These are phyloP conservation scores for Schwanniomyces occidentalis DNA, from an alignment of 805 yeast genomes.

Conservation along the genomic window DNA sequence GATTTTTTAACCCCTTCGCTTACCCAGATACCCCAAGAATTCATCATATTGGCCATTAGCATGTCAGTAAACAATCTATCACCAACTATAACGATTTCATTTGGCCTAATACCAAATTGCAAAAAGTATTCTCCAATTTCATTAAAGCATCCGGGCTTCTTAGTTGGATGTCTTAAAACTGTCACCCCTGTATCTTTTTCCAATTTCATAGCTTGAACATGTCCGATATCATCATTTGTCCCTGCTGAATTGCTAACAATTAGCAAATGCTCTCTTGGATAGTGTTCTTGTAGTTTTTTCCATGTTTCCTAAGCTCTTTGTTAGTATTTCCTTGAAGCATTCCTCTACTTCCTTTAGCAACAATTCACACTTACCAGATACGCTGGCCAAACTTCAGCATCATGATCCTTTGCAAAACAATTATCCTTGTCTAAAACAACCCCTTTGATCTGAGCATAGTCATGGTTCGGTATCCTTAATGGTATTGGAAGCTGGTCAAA, in stretches of 20 bases:
- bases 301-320: conserved; percentile 40
- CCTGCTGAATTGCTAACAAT: conserved; percentile 96
- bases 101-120: conserved; percentile 47
- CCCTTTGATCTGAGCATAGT: conserved; percentile 53
- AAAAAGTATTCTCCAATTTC: conserved; percentile 67
- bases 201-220: conserved; percentile 58
- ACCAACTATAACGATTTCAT: conserved; percentile 82
- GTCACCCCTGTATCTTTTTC: conserved; percentile 67
- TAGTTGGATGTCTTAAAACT: conserved; percentile 69
- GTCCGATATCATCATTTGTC: conserved; percentile 66
- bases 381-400: conserved; percentile 75
- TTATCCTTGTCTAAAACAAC: conserved; percentile 92
- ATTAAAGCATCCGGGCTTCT: conserved; percentile 77
- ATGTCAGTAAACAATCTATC: conserved; percentile 91
- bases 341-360: neutral
- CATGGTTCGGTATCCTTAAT: conserved; percentile 30
- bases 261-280: conserved; percentile 63
- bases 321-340: conserved; percentile 13
- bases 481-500: conserved; percentile 66
- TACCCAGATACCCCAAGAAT: conserved; percentile 82
- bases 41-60: conserved; percentile 93
- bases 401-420: conserved; percentile 86
- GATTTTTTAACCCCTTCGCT: conserved; percentile 69
- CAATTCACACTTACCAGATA: conserved; percentile 46
- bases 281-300: conserved; percentile 51